A percentile compares a stretch with the other conserved stretches of the same genome.
phyloP scores from a whole-genome alignment of 1,284 basidiomycete genomes.

The Tilletia setariae region DNA sequence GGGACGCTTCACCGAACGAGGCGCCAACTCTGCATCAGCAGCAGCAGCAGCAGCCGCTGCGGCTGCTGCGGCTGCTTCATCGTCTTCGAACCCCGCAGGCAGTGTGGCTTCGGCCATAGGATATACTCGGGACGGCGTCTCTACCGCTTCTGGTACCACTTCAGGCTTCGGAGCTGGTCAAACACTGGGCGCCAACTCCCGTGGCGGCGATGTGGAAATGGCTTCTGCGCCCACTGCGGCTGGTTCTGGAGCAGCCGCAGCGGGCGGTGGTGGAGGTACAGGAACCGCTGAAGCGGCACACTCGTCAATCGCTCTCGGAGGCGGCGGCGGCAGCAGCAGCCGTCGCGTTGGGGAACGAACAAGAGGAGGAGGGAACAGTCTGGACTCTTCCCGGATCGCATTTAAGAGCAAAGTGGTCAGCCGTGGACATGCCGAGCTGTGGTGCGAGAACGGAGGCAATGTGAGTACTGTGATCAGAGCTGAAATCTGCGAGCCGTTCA shows the following conservation, averaged over 20 bases:
- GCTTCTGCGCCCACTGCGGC: constrained; percentile 39
- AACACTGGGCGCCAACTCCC: constrained; percentile 55
- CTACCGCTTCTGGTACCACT: background rate
- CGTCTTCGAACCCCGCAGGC: background rate
- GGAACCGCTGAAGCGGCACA: constrained; percentile 62
- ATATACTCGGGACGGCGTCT: background rate
- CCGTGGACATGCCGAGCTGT: constrained; percentile 89
- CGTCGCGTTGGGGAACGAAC: constrained; percentile 54
- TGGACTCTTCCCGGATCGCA: constrained; percentile 61
- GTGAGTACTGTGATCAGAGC: constrained; percentile 42
- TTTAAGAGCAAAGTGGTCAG: constrained; percentile 97
- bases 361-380: constrained; percentile 59
- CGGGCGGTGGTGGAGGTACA: constrained; percentile 29
- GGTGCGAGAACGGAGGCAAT: constrained; percentile 65
- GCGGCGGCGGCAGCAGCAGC: background rate
- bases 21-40: constrained; percentile 6
- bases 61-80: background rate
- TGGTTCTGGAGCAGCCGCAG: constrained; percentile 10
- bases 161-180: constrained; percentile 48
- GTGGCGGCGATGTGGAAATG: constrained; percentile 54
- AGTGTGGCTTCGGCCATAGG: background rate
- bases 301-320: background rate
- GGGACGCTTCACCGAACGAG: constrained; percentile 79
- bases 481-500: constrained; percentile 7
- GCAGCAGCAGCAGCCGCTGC: constrained; percentile 19